These are phyloP conservation scores for Chaetothyriales sp. DNA, from an alignment of 2,329 filamentous ascomycete species.

Conservation along the genomic window DNA sequence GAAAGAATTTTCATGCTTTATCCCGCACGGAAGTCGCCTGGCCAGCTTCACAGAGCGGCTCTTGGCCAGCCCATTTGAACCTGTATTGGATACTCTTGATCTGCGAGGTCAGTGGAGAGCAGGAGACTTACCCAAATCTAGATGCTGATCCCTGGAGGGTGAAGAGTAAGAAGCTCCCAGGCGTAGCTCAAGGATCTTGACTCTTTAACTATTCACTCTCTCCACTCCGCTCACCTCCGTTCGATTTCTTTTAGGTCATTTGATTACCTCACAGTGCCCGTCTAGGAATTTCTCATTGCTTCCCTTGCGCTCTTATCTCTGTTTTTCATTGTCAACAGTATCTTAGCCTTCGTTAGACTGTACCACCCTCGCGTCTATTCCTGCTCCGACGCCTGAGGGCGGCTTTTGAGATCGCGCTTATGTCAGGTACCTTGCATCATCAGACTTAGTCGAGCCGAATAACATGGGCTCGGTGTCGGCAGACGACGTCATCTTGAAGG, in stretches of 20 bases:
- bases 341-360: constrained; percentile 4
- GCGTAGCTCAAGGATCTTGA: constrained; percentile 3
- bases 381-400: background rate
- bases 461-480: constrained; percentile 34
- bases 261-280: constrained; percentile 17
- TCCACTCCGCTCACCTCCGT: background rate
- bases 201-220: background rate
- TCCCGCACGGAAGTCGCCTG: background rate
- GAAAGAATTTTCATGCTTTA: background rate
- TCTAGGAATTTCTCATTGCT: constrained; percentile 13
- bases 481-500: constrained; percentile 28
- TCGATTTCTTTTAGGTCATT: constrained; percentile 17
- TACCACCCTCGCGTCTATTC: constrained; percentile 2
- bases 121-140: background rate
- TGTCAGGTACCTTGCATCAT: constrained; percentile 19
- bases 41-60: background rate
- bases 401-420: constrained; percentile 11
- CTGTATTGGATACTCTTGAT: background rate
- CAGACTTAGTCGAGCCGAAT: constrained; percentile 15
- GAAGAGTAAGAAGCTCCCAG: background rate
- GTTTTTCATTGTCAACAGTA: constrained; percentile 17
- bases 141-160: background rate
- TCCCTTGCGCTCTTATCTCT: constrained; percentile 18
- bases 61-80: background rate
- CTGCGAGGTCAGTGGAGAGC: background rate